Evolutionary conservation across 2,329 filamentous ascomycete species (phyloP).

Genomic region (Gaeumannomyces sp.): DNA sequence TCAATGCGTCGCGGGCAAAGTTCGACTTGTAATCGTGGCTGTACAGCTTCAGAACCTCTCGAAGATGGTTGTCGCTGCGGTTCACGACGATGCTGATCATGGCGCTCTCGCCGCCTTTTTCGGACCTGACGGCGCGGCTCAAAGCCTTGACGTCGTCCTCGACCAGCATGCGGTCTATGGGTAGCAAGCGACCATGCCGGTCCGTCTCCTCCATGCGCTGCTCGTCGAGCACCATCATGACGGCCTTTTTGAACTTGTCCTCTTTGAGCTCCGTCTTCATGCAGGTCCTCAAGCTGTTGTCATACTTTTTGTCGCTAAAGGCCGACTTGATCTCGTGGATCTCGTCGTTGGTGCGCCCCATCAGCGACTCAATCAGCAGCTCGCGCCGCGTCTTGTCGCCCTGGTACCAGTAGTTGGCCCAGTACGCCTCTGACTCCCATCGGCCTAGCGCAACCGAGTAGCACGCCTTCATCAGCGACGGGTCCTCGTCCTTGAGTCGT

Average conservation of each 20-base stretch:
- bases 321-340: slow-evolving; percentile 78
- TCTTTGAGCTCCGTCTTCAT: slow-evolving; percentile 91
- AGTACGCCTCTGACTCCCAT: slow-evolving; percentile 94
- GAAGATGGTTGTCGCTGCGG: slow-evolving; percentile 73
- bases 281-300: slow-evolving; percentile 71
- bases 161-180: slow-evolving; percentile 53
- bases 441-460: slow-evolving; percentile 84
- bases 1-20: slow-evolving; percentile 81
- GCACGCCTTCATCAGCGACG: slow-evolving; percentile 80
- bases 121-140: slow-evolving; percentile 59
- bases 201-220: slow-evolving; percentile 76
- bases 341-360: slow-evolving; percentile 85
- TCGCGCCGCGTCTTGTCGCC: slow-evolving; percentile 77
- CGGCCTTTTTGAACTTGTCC: slow-evolving; percentile 90
- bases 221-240: slow-evolving; percentile 78
- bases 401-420: slow-evolving; percentile 98
- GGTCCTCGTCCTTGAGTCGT: slow-evolving; percentile 65
- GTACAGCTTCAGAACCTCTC: slow-evolving; percentile 73
- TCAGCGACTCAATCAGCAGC: slow-evolving; percentile 85
- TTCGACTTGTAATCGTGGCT: slow-evolving; percentile 68
- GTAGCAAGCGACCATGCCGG: slow-evolving; percentile 50
- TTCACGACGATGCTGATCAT: slow-evolving; percentile 83
- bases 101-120: slow-evolving; percentile 76
- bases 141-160: slow-evolving; percentile 68
- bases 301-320: slow-evolving; percentile 89